phyloP scores from a whole-genome alignment of 441 rosid species.

The Adansonia gregorii region DNA sequence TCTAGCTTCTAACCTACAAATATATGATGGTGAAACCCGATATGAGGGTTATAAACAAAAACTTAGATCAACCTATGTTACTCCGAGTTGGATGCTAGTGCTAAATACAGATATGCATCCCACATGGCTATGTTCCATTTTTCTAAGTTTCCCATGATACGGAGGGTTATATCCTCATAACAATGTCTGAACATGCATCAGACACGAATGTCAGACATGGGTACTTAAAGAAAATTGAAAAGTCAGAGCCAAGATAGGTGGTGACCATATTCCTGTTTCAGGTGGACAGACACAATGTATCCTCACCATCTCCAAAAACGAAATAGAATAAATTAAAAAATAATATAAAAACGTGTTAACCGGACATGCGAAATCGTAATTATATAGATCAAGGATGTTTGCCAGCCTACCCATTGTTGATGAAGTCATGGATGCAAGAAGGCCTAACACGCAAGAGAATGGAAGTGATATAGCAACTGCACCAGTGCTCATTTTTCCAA shows the following conservation, averaged over 20 bases:
- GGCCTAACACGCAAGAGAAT: constrained; percentile 87
- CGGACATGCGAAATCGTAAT: neutral
- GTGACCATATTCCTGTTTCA: neutral
- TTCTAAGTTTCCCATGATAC: too few relatives aligned
- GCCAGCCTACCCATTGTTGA: constrained; percentile 85
- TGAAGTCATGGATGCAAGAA: constrained; percentile 88
- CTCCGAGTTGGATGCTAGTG: too few relatives aligned
- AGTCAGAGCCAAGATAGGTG: neutral
- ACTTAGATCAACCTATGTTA: neutral
- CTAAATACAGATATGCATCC: too few relatives aligned
- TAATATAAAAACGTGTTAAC: neutral
- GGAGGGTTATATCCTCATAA: too few relatives aligned
- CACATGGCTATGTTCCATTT: too few relatives aligned
- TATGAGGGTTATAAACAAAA: neutral
- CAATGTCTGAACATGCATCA: too few relatives aligned
- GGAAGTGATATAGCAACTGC: constrained; percentile 97
- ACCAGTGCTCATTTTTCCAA: constrained; percentile 72
- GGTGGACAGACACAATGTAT: neutral
- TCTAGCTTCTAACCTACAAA: neutral
- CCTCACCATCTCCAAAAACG: too few relatives aligned
- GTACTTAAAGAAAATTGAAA: too few relatives aligned
- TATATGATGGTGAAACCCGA: neutral
- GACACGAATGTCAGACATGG: too few relatives aligned
- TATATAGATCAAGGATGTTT: neutral
- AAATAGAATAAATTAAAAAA: neutral